phyloP scores from a whole-genome alignment of 1,284 basidiomycete species.

The Phaffia rhodozyma region DNA sequence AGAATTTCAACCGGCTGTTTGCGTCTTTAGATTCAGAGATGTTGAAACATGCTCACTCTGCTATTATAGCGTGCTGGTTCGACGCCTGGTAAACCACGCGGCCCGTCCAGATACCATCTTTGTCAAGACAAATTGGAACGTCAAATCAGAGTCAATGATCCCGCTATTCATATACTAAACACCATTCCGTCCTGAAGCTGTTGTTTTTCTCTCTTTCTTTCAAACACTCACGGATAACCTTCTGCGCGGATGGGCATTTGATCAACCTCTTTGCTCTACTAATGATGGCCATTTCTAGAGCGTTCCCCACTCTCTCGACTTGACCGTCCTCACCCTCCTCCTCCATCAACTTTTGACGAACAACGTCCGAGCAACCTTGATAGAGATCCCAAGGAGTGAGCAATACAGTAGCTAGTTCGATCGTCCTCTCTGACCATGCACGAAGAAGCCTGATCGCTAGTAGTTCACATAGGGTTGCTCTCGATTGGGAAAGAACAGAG shows the following conservation, averaged over 20 bases:
- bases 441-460: slow-evolving; percentile 71
- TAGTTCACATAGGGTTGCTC: slow-evolving; percentile 76
- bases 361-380: slow-evolving; percentile 57
- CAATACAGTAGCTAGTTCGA: slow-evolving; percentile 64
- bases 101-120: slow-evolving; percentile 45
- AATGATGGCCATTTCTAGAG: slow-evolving; percentile 81
- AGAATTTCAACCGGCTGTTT: too few relatives aligned
- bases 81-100: slow-evolving; percentile 80
- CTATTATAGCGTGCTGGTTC: slow-evolving; percentile 70
- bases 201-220: background rate
- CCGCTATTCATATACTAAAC: too few relatives aligned
- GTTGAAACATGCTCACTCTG: slow-evolving; percentile 51
- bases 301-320: slow-evolving; percentile 68
- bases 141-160: slow-evolving; percentile 55
- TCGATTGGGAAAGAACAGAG: slow-evolving; percentile 53
- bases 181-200: too few relatives aligned
- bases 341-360: slow-evolving; percentile 47
- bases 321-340: slow-evolving; percentile 50
- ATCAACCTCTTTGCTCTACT: slow-evolving; percentile 74
- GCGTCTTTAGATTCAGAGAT: background rate
- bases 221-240: slow-evolving; percentile 50
- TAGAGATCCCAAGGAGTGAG: slow-evolving; percentile 83
- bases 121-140: slow-evolving; percentile 24
- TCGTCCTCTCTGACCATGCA: slow-evolving; percentile 58
- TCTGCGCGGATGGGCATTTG: slow-evolving; percentile 72